Conservation (phyloP, 2,329 filamentous ascomycete genomes). For the Fusarium brachygibbosum region DNA sequence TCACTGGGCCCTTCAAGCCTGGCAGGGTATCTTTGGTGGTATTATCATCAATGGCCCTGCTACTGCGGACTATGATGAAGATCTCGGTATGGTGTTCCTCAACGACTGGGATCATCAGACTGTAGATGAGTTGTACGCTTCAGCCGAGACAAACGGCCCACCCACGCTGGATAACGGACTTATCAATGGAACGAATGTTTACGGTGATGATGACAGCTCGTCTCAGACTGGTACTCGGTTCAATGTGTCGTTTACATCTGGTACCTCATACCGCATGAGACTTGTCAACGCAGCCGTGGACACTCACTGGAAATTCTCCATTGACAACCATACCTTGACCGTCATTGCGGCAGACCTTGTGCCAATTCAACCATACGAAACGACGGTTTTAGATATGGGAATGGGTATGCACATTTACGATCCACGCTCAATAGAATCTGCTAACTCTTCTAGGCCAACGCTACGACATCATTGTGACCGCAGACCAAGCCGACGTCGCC, state of each 20-base stretch:
- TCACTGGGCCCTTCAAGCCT: conserved; percentile 64
- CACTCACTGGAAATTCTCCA: conserved; percentile 62
- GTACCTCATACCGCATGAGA: conserved; percentile 61
- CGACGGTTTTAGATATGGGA: conserved; percentile 51
- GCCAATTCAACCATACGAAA: conserved; percentile 67
- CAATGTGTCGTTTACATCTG: conserved; percentile 56
- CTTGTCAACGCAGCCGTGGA: conserved; percentile 63
- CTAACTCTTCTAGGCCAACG: conserved; percentile 55
- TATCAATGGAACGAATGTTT: conserved; percentile 61
- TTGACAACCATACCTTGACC: conserved; percentile 68
- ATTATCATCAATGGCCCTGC: conserved; percentile 73
- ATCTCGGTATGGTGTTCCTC: conserved; percentile 71
- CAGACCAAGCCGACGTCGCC: conserved; percentile 51
- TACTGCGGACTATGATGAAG: conserved; percentile 71
- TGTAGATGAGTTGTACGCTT: conserved; percentile 55
- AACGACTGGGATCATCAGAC: conserved; percentile 70
- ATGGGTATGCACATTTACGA: conserved; percentile 30
- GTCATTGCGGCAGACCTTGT: conserved; percentile 72
- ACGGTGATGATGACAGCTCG: conserved; percentile 43
- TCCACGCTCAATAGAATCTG: too few species aligned
- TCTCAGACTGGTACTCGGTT: conserved; percentile 52
- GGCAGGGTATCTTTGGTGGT: conserved; percentile 70
- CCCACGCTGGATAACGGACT: conserved; percentile 61
- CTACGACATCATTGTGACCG: conserved; percentile 62
- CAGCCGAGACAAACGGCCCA: conserved; percentile 45